Percentiles rank a stretch among this genome's conserved stretches.
Conservation (phyloP, 1,284 basidiomycete species). For the Moesziomyces globuligerus region DNA sequence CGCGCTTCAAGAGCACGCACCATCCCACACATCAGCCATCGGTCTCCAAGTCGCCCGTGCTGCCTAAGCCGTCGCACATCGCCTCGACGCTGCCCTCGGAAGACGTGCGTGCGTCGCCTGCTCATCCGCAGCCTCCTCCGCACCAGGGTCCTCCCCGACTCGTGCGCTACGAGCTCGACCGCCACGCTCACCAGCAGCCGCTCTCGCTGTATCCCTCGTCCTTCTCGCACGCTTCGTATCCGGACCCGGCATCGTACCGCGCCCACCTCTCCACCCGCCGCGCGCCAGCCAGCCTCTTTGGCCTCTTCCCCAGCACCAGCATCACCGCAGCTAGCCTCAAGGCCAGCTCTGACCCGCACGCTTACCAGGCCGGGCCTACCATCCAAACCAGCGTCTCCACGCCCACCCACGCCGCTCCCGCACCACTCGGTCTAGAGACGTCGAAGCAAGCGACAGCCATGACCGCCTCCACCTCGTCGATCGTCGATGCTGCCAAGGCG, state of each 20-base stretch:
- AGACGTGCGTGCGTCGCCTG: conserved; percentile 5
- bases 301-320: conserved; percentile 35
- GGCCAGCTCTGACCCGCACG: conserved; percentile 20
- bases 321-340: conserved; percentile 34
- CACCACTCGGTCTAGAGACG: not conserved
- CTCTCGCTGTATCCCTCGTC: conserved; percentile 30
- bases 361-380: conserved; percentile 9
- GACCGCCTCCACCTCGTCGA: conserved; percentile 14
- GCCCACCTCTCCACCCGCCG: conserved; percentile 38
- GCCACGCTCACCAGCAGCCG: conserved; percentile 5
- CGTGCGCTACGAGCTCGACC: conserved; percentile 35
- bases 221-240: conserved; percentile 44
- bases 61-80: conserved; percentile 43
- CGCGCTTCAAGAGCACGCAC: conserved; percentile 30
- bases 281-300: conserved; percentile 47
- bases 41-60: conserved; percentile 34
- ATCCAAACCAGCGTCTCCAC: conserved; percentile 11
- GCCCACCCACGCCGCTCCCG: not conserved
- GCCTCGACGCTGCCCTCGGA: conserved; percentile 29
- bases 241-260: conserved; percentile 29
- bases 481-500: conserved; percentile 28
- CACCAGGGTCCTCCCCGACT: conserved; percentile 46
- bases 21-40: conserved; percentile 22
- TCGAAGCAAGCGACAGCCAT: not conserved
- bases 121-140: conserved; percentile 35